These are phyloP conservation scores for Brasenia schreberi DNA, from an alignment of 164 flowering plant genomes.

Conservation along the genomic window DNA sequence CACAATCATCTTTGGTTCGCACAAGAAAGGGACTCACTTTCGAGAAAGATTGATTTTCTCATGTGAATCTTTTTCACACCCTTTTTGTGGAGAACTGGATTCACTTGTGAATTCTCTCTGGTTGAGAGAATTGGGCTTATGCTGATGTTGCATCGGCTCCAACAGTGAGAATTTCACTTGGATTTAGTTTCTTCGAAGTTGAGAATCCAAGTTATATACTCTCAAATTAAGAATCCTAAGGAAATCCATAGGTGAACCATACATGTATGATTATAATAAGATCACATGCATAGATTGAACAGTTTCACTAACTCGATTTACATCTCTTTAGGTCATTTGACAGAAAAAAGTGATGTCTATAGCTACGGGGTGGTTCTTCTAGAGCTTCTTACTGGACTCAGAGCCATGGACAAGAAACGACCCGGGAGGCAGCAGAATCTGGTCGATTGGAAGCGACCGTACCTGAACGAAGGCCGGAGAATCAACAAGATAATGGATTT, in stretches of 20 bases:
- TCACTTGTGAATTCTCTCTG: no score
- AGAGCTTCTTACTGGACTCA: constrained; percentile 51
- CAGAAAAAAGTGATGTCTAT: constrained; percentile 61
- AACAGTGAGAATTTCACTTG: neutral
- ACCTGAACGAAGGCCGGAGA: constrained; percentile 26
- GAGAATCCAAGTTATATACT: no score
- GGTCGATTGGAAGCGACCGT: constrained; percentile 48
- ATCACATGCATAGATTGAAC: neutral
- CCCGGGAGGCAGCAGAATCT: constrained; percentile 26
- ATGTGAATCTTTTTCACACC: no score
- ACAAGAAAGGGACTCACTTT: no score
- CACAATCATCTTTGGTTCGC: neutral
- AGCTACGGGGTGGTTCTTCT: constrained; percentile 59
- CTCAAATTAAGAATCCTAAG: no score
- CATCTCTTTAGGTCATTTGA: constrained; percentile 34
- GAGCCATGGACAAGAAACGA: constrained; percentile 37
- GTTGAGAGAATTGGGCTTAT: neutral
- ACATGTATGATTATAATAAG: no score
- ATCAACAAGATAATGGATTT: constrained; percentile 43
- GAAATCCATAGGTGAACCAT: no score
- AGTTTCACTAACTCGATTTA: neutral
- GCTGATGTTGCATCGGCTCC: no score
- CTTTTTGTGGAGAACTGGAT: no score
- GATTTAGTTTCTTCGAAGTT: neutral
- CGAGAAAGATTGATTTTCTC: neutral